phyloP scores from a whole-genome alignment of 139 green algal genomes.

The Dunaliella sp. region DNA sequence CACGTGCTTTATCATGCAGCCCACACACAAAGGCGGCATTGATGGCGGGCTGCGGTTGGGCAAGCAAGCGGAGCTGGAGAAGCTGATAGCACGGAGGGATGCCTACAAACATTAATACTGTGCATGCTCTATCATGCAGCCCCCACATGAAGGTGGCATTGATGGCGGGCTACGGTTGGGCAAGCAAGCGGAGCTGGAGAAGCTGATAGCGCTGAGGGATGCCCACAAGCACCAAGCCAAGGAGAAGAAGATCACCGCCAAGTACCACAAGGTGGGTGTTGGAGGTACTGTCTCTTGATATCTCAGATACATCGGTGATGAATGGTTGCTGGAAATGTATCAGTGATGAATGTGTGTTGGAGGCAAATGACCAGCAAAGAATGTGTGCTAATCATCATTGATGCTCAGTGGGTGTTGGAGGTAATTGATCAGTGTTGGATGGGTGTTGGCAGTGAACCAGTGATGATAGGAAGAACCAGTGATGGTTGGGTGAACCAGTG shows the following conservation, averaged over 20 bases:
- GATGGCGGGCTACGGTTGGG: conserved; percentile 42
- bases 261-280: conserved; percentile 81
- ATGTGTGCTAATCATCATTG: too few species aligned
- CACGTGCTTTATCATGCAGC: not conserved
- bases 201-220: conserved; percentile 38
- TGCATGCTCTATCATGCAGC: too few species aligned
- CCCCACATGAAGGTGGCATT: conserved; percentile 22
- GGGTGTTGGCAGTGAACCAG: too few species aligned
- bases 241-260: conserved; percentile 61
- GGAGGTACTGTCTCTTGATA: too few species aligned
- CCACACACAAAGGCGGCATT: conserved; percentile 21
- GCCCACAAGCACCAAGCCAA: conserved; percentile 35
- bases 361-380: too few species aligned
- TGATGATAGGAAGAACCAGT: too few species aligned
- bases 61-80: conserved; percentile 58
- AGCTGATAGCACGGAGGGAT: conserved; percentile 38
- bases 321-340: too few species aligned
- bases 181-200: conserved; percentile 58
- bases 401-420: too few species aligned
- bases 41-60: conserved; percentile 41
- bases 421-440: too few species aligned
- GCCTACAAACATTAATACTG: conserved; percentile 26
- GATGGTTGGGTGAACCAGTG: too few species aligned
- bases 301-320: too few species aligned
- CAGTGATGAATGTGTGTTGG: too few species aligned